Percentiles rank a stretch among this genome's conserved stretches.
Evolutionary conservation across 2,329 filamentous ascomycete species (phyloP).

Genomic region (Nothophoma quercina): DNA sequence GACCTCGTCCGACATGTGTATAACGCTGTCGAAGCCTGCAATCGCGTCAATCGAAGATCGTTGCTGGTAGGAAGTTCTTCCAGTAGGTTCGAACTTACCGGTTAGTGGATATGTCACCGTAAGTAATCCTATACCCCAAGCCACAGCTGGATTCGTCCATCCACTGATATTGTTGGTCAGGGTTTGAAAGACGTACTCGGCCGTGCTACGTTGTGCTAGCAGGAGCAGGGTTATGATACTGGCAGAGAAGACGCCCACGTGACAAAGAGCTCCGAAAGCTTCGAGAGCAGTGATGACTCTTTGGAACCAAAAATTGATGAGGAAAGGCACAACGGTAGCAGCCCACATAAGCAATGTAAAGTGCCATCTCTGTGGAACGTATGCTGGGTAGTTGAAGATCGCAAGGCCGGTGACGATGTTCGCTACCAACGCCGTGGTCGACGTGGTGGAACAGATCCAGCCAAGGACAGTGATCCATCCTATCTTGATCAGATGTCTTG

Average conservation of each 20-base stretch:
- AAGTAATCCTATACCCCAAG: slow-evolving; percentile 50
- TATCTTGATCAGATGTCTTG: slow-evolving; percentile 34
- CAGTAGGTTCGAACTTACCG: too few relatives aligned
- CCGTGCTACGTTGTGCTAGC: slow-evolving; percentile 49
- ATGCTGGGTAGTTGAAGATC: slow-evolving; percentile 49
- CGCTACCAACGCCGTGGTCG: slow-evolving; percentile 36
- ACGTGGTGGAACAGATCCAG: slow-evolving; percentile 45
- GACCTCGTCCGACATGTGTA: slow-evolving; percentile 54
- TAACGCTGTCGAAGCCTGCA: slow-evolving; percentile 56
- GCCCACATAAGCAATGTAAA: slow-evolving; percentile 58
- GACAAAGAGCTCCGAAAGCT: slow-evolving; percentile 55
- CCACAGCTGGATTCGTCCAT: slow-evolving; percentile 54
- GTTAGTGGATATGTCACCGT: slow-evolving; percentile 37
- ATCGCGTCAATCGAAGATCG: too few relatives aligned
- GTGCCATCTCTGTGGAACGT: slow-evolving; percentile 55
- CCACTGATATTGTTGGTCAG: slow-evolving; percentile 52
- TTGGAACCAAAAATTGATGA: slow-evolving; percentile 56
- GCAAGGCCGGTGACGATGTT: slow-evolving; percentile 38
- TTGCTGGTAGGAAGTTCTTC: too few relatives aligned
- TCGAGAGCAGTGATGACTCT: slow-evolving; percentile 56
- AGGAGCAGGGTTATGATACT: slow-evolving; percentile 57
- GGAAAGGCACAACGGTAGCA: slow-evolving; percentile 47
- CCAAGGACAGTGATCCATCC: slow-evolving; percentile 53
- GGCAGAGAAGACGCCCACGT: slow-evolving; percentile 59
- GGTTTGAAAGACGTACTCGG: slow-evolving; percentile 53